Percentiles rank a stretch among this genome's conserved stretches.
phyloP scores from a whole-genome alignment of 805 yeast genomes.

The Priceomyces haplophilus region DNA sequence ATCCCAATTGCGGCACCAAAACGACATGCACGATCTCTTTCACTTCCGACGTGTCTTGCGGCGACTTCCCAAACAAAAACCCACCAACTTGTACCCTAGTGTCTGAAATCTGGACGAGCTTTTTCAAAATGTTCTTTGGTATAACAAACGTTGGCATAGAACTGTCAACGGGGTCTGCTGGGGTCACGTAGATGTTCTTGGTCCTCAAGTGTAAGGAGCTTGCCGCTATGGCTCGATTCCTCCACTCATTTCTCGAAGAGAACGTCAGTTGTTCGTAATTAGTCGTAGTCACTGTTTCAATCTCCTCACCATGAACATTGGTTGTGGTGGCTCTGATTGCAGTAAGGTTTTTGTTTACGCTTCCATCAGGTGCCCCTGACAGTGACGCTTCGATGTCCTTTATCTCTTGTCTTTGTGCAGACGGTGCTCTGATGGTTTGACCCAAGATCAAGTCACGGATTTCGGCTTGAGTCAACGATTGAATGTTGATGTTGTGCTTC shows the following conservation, averaged over 20 bases:
- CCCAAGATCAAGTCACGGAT: slow-evolving; percentile 92
- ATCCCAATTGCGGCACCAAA: slow-evolving; percentile 86
- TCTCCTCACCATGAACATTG: slow-evolving; percentile 95
- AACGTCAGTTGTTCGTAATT: slow-evolving; percentile 83
- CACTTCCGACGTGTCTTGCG: slow-evolving; percentile 70
- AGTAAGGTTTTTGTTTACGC: slow-evolving; percentile 52
- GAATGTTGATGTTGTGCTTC: slow-evolving; percentile 80
- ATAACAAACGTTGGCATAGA: slow-evolving; percentile 66
- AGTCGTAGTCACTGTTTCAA: slow-evolving; percentile 88
- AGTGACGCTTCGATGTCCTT: slow-evolving; percentile 75
- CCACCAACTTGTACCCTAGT: slow-evolving; percentile 80
- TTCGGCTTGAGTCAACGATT: slow-evolving; percentile 87
- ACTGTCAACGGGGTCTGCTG: slow-evolving; percentile 47
- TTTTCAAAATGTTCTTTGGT: slow-evolving; percentile 77
- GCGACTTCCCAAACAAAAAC: slow-evolving; percentile 74
- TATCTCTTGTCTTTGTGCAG: slow-evolving; percentile 79
- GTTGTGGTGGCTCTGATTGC: slow-evolving; percentile 80
- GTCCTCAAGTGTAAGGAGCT: slow-evolving; percentile 69
- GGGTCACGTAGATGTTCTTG: slow-evolving; percentile 65
- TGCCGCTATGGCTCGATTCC: slow-evolving; percentile 78
- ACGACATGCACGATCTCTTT: slow-evolving; percentile 77
- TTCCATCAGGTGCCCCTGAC: slow-evolving; percentile 38
- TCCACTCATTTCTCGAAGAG: slow-evolving; percentile 86
- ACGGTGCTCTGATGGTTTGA: slow-evolving; percentile 88
- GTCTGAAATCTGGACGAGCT: slow-evolving; percentile 78